Conservation (phyloP, 2,329 filamentous ascomycete genomes). For the Daldinia sp. region DNA sequence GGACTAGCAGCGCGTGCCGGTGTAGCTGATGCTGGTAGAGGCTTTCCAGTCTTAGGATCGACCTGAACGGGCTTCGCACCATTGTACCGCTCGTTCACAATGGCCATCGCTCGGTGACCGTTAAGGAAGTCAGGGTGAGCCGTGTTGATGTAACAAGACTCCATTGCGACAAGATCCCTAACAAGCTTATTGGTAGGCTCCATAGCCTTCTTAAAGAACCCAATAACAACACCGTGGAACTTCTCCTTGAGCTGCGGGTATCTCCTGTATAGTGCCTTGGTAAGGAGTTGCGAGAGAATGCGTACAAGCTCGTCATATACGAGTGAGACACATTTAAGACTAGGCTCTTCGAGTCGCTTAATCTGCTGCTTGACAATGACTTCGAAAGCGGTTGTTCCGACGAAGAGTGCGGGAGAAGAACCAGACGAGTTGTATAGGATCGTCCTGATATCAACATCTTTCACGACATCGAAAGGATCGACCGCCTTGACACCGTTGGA, state of each 20-base stretch:
- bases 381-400: conserved; percentile 98
- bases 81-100: conserved; percentile 92
- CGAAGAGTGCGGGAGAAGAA: conserved; percentile 93
- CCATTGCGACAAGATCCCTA: conserved; percentile 91
- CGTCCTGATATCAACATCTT: conserved; percentile 96
- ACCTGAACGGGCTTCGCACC: conserved; percentile 88
- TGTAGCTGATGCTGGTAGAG: conserved; percentile 71
- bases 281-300: conserved; percentile 88
- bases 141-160: conserved; percentile 97
- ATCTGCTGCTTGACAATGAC: conserved; percentile 99
- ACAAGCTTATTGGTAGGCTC: conserved; percentile 98
- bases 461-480: conserved; percentile 96
- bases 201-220: conserved; percentile 98
- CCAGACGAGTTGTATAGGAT: conserved; percentile 99
- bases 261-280: conserved; percentile 87
- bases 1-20: conserved; percentile 81
- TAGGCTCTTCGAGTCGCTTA: conserved; percentile 93
- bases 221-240: conserved; percentile 89
- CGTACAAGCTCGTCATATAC: conserved; percentile 98
- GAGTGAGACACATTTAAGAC: conserved; percentile 94
- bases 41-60: conserved; percentile 98
- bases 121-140: conserved; percentile 98
- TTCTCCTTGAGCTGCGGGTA: conserved; percentile 98
- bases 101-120: conserved; percentile 95
- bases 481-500: conserved; percentile 97